A percentile compares a stretch with the other conserved stretches of the same genome.
Conservation (phyloP, 2,329 filamentous ascomycete species). For the Trichophyton mentagrophytes region DNA sequence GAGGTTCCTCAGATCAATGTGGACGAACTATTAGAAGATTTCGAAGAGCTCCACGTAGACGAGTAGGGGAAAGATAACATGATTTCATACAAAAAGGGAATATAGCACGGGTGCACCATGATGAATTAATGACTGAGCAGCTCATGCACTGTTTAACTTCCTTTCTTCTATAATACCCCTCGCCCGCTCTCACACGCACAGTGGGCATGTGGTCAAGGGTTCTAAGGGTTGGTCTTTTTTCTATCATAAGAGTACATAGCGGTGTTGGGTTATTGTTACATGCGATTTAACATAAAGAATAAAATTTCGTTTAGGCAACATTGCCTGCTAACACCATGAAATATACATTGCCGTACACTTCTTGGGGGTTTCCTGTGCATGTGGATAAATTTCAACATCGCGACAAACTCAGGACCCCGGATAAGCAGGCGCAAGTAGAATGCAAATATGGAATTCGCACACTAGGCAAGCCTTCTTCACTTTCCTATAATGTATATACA, state of each 20-base stretch:
- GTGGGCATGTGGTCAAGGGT: too few species aligned
- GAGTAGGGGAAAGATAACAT: conserved; percentile 12
- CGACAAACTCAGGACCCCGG: too few species aligned
- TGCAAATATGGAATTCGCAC: too few species aligned
- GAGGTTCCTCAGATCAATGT: conserved; percentile 59
- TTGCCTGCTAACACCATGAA: not conserved
- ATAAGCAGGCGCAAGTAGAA: too few species aligned
- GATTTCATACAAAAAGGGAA: not conserved
- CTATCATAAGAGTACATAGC: not conserved
- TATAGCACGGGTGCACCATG: not conserved
- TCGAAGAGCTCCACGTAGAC: conserved; percentile 68
- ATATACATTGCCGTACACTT: not conserved
- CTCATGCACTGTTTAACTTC: not conserved
- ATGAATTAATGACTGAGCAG: not conserved
- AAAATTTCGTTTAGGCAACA: not conserved
- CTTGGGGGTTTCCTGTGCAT: not conserved
- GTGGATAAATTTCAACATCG: too few species aligned
- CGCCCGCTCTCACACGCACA: too few species aligned
- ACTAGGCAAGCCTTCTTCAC: too few species aligned
- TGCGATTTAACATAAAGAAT: not conserved
- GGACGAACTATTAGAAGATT: conserved; percentile 78
- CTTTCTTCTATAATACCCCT: too few species aligned
- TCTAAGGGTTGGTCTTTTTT: not conserved
- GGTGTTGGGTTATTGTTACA: not conserved
- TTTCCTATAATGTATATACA: too few species aligned